Percentiles rank a stretch among this genome's conserved stretches.
phyloP scores from a whole-genome alignment of 1,284 basidiomycete genomes.

The Papiliotrema nemorosa region DNA sequence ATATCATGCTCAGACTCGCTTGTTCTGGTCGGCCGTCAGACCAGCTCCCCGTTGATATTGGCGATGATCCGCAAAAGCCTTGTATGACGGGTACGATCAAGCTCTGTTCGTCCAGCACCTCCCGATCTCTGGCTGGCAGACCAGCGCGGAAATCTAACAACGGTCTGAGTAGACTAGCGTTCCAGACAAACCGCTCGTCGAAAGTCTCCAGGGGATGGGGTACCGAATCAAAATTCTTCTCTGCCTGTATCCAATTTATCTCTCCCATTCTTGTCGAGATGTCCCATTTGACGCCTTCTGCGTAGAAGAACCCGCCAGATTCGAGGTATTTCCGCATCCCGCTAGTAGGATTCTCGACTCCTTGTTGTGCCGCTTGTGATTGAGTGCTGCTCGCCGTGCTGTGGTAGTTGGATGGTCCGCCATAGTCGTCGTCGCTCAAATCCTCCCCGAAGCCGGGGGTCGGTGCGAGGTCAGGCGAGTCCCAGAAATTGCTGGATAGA shows the following conservation, averaged over 20 bases:
- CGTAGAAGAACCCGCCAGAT: constrained; percentile 91
- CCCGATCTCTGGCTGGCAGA: constrained; percentile 49
- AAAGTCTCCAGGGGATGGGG: constrained; percentile 60
- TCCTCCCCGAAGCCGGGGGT: constrained; percentile 14
- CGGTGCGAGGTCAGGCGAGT: constrained; percentile 34
- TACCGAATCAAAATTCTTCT: constrained; percentile 8
- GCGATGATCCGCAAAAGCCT: constrained; percentile 69
- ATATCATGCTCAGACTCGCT: constrained; percentile 69
- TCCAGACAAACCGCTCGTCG: constrained; percentile 67
- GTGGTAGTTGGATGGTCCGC: constrained; percentile 13
- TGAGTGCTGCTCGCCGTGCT: constrained; percentile 8
- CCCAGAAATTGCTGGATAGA: constrained; percentile 50
- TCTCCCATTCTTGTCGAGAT: constrained; percentile 73
- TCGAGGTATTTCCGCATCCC: constrained; percentile 88
- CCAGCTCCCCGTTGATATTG: constrained; percentile 52
- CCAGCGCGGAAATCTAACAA: constrained; percentile 40
- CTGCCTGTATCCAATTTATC: constrained; percentile 54
- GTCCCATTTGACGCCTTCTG: constrained; percentile 77
- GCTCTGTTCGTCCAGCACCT: constrained; percentile 41
- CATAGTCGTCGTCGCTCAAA: constrained; percentile 20
- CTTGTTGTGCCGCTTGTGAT: constrained; percentile 47
- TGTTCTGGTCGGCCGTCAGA: constrained; percentile 44
- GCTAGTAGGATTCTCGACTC: constrained; percentile 80
- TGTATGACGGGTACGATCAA: constrained; percentile 77
- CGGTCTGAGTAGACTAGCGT: constrained; percentile 40